Conservation (phyloP, 2,329 filamentous ascomycete genomes). For the Neofusicoccum laricinum region DNA sequence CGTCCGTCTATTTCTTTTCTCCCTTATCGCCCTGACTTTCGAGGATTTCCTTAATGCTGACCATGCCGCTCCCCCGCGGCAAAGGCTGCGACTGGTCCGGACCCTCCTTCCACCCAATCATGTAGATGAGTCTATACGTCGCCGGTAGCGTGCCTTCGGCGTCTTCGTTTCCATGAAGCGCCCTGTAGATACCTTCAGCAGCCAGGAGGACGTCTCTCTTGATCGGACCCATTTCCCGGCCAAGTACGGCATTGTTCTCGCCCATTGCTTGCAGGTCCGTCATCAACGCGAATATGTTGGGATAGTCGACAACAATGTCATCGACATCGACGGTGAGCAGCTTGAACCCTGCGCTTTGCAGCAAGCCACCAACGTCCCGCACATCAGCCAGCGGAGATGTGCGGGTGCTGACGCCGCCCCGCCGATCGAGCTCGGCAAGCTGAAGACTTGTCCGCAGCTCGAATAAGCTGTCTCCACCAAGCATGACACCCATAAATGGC, state of each 20-base stretch:
- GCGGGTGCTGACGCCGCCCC: constrained; percentile 87
- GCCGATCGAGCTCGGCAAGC: constrained; percentile 83
- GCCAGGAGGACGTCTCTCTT: constrained; percentile 81
- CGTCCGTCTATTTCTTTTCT: neutral
- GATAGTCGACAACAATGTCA: constrained; percentile 94
- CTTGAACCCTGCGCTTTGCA: constrained; percentile 87
- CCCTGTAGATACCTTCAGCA: constrained; percentile 81
- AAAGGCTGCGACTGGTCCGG: constrained; percentile 76
- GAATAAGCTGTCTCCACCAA: constrained; percentile 89
- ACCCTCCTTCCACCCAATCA: constrained; percentile 97
- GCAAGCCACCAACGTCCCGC: constrained; percentile 80
- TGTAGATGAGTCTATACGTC: constrained; percentile 93
- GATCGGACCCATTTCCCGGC: constrained; percentile 75
- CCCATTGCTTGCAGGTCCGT: constrained; percentile 94
- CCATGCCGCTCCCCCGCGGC: constrained; percentile 75
- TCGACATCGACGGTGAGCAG: constrained; percentile 96
- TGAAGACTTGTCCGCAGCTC: constrained; percentile 92
- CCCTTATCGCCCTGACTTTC: constrained; percentile 32
- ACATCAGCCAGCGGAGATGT: constrained; percentile 92
- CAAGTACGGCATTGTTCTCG: constrained; percentile 83
- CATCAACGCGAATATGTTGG: constrained; percentile 87
- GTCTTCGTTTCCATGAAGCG: constrained; percentile 72
- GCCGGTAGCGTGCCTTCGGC: constrained; percentile 63
- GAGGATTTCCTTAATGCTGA: constrained; percentile 83
- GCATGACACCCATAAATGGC: constrained; percentile 94